Evolutionary conservation across 106 monocot genomes (phyloP), one percentile per base, ranked within the genome.

Genomic region (Apostasia ramifera): DNA sequence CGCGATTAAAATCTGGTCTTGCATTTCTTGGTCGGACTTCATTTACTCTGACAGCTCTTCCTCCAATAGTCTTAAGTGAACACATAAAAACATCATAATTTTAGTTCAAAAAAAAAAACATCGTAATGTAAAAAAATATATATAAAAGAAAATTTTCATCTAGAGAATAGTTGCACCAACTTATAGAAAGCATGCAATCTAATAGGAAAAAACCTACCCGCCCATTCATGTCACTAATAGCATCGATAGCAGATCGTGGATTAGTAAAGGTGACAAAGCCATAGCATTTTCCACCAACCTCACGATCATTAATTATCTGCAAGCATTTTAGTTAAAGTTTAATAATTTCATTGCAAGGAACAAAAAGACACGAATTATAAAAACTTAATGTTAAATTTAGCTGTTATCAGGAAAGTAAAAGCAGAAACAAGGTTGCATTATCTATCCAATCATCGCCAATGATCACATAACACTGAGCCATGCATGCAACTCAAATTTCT

Each of bases 221-320:
- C 63, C 91, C 88, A 84, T 95, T 77, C 95, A 95, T 95, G 47
- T 92, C 86, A 42, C 53, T 68, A 48, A 95, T 95, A 61, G 95
- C 95, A 78, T 88, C 76, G 48, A 76, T 53, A 70, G 92, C 95
- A 57, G 92, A 91, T 54, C 86, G 79, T 43, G 95, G 91, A 53
- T 95, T 91, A 37, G 80, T 86, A 61, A 92, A 95, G 2, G 95
- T 95, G 52, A 95, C 84, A 76, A 95, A 95, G 14, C 91, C 95
- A 81, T 91, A 95, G 73, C 95, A 95, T 74, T 92, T 95, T 49
- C 95, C 95, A 8, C 91, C 92, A 59, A 95, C 71, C 57, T 78
- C 79, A n/a, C 85, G 85, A 71, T 95, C 95, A 80, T 92, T 89
- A 47, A 95, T 83, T 72, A 95, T 89, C 95, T 95, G 83, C 70